These are phyloP conservation scores for Globisporangium camurandrum DNA, from an alignment of 352 stramenopile species.

Conservation along the genomic window DNA sequence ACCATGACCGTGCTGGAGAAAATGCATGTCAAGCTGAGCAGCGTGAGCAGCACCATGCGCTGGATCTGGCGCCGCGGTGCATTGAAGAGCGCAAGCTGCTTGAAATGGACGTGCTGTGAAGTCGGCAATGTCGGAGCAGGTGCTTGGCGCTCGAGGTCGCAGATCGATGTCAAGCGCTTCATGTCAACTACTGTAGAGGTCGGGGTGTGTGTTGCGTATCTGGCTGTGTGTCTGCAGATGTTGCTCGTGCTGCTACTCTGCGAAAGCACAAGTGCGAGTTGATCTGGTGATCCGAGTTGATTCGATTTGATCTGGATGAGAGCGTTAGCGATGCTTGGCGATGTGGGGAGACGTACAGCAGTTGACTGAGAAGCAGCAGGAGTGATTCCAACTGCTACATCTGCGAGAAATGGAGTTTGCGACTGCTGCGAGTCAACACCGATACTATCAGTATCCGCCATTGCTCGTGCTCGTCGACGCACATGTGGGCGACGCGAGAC, in stretches of 20 bases:
- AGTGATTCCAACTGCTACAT: no score
- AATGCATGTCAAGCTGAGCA: conserved; percentile 2
- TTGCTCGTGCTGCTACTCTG: neutral
- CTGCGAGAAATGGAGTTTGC: no score
- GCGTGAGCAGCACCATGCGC: conserved; percentile 3
- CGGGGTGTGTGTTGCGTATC: no score
- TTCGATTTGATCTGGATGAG: no score
- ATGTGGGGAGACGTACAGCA: no score
- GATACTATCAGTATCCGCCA: no score
- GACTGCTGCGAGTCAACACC: no score
- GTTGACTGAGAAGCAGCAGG: no score
- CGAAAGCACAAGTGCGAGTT: neutral
- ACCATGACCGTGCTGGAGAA: conserved; percentile 5
- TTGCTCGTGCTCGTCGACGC: no score
- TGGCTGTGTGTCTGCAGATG: neutral
- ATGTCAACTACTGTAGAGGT: neutral
- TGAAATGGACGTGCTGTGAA: neutral
- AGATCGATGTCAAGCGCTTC: conserved; percentile 10
- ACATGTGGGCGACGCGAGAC: no score
- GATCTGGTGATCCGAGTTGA: neutral
- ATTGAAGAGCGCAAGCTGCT: neutral
- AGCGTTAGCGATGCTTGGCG: no score
- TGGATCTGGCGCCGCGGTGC: conserved; percentile 1
- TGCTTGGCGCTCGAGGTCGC: conserved; percentile 10
- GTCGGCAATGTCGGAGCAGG: neutral